Percentiles rank a stretch among this genome's conserved stretches.
phyloP scores from a whole-genome alignment of 2,329 filamentous ascomycete species.

The Microascus cirrosus region DNA sequence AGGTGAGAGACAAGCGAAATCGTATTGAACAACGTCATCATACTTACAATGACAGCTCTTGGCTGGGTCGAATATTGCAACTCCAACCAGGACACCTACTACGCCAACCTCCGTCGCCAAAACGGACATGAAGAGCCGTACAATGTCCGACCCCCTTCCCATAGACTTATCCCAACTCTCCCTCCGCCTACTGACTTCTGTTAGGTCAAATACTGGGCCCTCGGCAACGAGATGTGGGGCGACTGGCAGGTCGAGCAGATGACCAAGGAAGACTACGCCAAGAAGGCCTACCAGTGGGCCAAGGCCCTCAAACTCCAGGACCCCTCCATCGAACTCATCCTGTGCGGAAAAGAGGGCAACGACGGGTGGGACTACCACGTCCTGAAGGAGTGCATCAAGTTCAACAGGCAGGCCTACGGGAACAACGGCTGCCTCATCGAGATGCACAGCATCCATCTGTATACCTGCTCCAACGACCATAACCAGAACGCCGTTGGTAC shows the following conservation, averaged over 20 bases:
- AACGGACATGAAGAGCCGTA: slow-evolving; percentile 71
- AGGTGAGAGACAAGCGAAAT: background rate
- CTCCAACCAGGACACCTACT: slow-evolving; percentile 62
- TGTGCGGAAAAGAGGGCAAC: slow-evolving; percentile 62
- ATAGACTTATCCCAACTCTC: accelerated
- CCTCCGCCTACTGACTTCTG: background rate
- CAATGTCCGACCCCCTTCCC: slow-evolving; percentile 23
- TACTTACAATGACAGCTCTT: slow-evolving; percentile 32
- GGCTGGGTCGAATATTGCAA: slow-evolving; percentile 86
- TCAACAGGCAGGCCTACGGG: slow-evolving; percentile 19
- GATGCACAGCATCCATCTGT: slow-evolving; percentile 75
- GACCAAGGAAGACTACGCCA: slow-evolving; percentile 59
- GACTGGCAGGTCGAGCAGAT: slow-evolving; percentile 57
- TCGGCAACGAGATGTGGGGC: slow-evolving; percentile 66
- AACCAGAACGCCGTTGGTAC: slow-evolving; percentile 21
- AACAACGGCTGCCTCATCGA: slow-evolving; percentile 42
- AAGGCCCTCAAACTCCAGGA: slow-evolving; percentile 64
- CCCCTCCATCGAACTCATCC: slow-evolving; percentile 54
- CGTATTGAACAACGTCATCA: no score
- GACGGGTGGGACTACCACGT: slow-evolving; percentile 64
- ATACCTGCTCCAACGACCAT: slow-evolving; percentile 50
- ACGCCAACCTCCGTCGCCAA: slow-evolving; percentile 66
- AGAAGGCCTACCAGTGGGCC: slow-evolving; percentile 59
- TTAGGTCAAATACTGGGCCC: slow-evolving; percentile 71
- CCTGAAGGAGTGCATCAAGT: slow-evolving; percentile 53